These are phyloP conservation scores for Populus tremula DNA, from an alignment of 345 rosid species.

Conservation along the genomic window DNA sequence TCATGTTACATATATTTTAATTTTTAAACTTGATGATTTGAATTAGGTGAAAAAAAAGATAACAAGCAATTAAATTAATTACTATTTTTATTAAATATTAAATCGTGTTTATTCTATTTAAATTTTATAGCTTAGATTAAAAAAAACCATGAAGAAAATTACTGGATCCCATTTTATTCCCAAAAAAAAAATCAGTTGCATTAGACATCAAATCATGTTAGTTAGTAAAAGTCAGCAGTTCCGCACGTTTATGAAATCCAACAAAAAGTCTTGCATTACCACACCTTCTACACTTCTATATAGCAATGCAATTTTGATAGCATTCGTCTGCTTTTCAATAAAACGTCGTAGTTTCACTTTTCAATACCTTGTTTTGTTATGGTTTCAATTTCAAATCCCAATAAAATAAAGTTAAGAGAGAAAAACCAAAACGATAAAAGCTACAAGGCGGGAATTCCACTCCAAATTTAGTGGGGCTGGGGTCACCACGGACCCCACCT, in stretches of 20 bases:
- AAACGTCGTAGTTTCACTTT: not conserved
- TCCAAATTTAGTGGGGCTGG: slow-evolving; percentile 14
- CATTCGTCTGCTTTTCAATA: not conserved
- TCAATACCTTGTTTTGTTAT: not conserved
- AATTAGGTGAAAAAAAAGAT: too few species aligned
- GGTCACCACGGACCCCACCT: slow-evolving; percentile 10
- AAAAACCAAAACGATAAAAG: not conserved
- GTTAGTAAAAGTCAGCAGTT: not conserved
- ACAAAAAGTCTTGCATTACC: not conserved
- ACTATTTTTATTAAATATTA: too few species aligned
- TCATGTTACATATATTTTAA: too few species aligned
- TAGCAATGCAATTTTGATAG: not conserved
- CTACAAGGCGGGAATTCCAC: slow-evolving; percentile 24
- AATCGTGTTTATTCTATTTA: too few species aligned
- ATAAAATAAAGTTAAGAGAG: not conserved
- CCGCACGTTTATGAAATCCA: not conserved
- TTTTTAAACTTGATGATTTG: too few species aligned
- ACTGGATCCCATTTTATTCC: not conserved
- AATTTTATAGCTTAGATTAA: too few species aligned
- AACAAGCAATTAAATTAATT: too few species aligned
- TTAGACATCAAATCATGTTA: not conserved
- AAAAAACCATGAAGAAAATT: too few species aligned
- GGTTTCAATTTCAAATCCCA: slow-evolving; percentile 7
- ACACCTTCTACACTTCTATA: too few species aligned
- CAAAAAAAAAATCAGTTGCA: not conserved